These are phyloP conservation scores for Choricystis sp. DNA, from an alignment of 139 green algal genomes.

Conservation along the genomic window DNA sequence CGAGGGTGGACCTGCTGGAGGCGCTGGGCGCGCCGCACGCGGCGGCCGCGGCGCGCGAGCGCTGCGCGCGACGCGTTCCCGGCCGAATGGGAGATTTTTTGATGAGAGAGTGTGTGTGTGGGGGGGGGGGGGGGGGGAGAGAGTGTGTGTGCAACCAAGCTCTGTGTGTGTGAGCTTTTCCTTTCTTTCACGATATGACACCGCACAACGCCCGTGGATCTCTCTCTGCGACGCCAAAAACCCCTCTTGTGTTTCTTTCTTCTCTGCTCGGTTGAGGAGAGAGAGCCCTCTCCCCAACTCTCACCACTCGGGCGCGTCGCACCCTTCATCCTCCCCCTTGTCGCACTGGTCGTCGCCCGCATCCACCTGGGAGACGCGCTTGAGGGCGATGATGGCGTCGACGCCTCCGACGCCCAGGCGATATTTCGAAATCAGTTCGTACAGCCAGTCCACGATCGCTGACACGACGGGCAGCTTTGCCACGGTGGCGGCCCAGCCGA, in stretches of 20 bases:
- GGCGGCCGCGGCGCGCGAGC: slow-evolving; percentile 16
- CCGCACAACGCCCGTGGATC: too few species aligned
- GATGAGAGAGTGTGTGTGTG: slow-evolving; percentile 3
- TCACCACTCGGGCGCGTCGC: neutral
- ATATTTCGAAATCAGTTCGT: slow-evolving; percentile 39
- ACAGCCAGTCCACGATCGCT: slow-evolving; percentile 20
- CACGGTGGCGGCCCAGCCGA: slow-evolving; percentile 43
- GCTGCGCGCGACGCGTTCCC: slow-evolving; percentile 29
- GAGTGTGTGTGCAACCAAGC: too few species aligned
- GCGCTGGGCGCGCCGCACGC: slow-evolving; percentile 47
- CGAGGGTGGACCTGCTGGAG: slow-evolving; percentile 14
- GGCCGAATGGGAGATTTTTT: slow-evolving; percentile 25
- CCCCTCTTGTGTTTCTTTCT: too few species aligned
- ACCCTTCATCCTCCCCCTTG: neutral
- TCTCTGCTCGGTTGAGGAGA: too few species aligned
- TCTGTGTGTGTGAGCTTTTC: too few species aligned
- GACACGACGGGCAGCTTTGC: slow-evolving; percentile 30
- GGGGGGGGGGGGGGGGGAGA: too few species aligned
- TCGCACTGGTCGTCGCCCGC: neutral
- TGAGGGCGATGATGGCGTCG: slow-evolving; percentile 24
- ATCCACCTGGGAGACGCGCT: slow-evolving; percentile 10
- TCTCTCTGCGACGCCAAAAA: too few species aligned
- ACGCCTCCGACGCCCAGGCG: slow-evolving; percentile 16
- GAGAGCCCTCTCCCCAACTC: too few species aligned
- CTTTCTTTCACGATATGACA: too few species aligned